These are phyloP conservation scores for Agrocybe chaxingu DNA, from an alignment of 768 basidiomycete species.

Conservation along the genomic window DNA sequence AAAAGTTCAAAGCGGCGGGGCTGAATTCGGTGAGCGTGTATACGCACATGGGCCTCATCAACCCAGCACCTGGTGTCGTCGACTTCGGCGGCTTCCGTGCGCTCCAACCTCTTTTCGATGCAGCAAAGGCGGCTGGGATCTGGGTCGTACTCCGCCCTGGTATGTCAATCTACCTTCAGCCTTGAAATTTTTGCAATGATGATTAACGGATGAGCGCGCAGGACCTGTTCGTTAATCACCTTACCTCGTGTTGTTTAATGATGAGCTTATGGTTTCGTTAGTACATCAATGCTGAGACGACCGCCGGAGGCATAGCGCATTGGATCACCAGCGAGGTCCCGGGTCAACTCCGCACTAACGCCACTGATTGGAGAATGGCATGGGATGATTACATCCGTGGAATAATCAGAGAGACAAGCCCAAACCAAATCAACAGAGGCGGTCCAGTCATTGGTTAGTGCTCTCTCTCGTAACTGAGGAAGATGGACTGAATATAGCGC, in stretches of 20 bases:
- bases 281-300: slow-evolving; percentile 81
- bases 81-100: slow-evolving; percentile 73
- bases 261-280: slow-evolving; percentile 13
- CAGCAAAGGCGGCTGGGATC: slow-evolving; percentile 68
- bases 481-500: neutral
- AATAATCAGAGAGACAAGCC: slow-evolving; percentile 55
- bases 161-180: slow-evolving; percentile 12
- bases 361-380: slow-evolving; percentile 62
- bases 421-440: slow-evolving; percentile 67
- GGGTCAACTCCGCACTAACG: slow-evolving; percentile 70
- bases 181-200: neutral
- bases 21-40: slow-evolving; percentile 79
- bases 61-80: slow-evolving; percentile 70
- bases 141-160: slow-evolving; percentile 83
- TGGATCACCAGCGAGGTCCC: slow-evolving; percentile 72
- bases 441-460: slow-evolving; percentile 71
- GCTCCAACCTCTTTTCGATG: slow-evolving; percentile 68
- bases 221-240: slow-evolving; percentile 32
- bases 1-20: slow-evolving; percentile 79
- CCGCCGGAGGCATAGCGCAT: slow-evolving; percentile 67
- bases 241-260: neutral
- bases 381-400: slow-evolving; percentile 73
- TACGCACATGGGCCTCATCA: slow-evolving; percentile 74
- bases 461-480: neutral
- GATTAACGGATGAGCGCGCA: slow-evolving; percentile 11